Conservation (phyloP, 352 stramenopile species). For the Phytophthora crassamura region DNA sequence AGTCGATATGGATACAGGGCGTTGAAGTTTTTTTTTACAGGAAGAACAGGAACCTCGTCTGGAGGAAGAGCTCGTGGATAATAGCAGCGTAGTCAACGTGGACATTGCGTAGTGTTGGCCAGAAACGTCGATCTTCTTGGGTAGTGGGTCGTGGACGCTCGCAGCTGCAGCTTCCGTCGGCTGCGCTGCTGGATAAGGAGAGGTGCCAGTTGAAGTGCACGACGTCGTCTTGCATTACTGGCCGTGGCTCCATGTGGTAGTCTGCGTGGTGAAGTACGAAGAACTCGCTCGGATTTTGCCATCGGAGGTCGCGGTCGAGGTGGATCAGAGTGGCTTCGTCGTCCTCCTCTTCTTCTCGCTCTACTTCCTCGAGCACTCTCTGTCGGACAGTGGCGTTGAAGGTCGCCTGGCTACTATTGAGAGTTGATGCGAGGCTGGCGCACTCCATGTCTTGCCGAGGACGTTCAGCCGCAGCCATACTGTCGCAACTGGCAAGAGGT, state of each 20-base stretch:
- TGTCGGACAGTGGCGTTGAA: slow-evolving; percentile 17
- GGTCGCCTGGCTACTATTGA: slow-evolving; percentile 32
- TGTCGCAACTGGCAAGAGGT: slow-evolving; percentile 26
- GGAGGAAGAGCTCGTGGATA: slow-evolving; percentile 22
- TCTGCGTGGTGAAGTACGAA: slow-evolving; percentile 25
- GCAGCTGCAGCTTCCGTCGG: slow-evolving; percentile 30
- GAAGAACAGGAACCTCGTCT: slow-evolving; percentile 20
- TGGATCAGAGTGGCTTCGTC: not conserved
- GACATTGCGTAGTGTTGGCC: slow-evolving; percentile 3
- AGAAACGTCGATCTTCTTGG: slow-evolving; percentile 2
- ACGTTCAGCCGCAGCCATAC: not conserved
- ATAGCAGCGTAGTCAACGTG: slow-evolving; percentile 15
- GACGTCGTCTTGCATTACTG: slow-evolving; percentile 1
- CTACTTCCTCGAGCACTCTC: slow-evolving; percentile 13
- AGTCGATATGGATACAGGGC: slow-evolving; percentile 7
- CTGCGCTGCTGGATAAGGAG: slow-evolving; percentile 19
- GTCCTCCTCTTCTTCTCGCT: not conserved
- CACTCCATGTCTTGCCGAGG: slow-evolving; percentile 21
- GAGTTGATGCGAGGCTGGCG: slow-evolving; percentile 35
- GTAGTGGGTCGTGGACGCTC: not conserved
- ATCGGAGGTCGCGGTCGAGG: not conserved
- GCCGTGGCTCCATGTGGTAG: slow-evolving; percentile 5
- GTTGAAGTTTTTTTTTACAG: slow-evolving; percentile 9
- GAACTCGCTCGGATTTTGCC: slow-evolving; percentile 16
- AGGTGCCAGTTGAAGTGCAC: slow-evolving; percentile 9